phyloP scores from a whole-genome alignment of 2,329 filamentous ascomycete species.

The Talaromyces piceae region DNA sequence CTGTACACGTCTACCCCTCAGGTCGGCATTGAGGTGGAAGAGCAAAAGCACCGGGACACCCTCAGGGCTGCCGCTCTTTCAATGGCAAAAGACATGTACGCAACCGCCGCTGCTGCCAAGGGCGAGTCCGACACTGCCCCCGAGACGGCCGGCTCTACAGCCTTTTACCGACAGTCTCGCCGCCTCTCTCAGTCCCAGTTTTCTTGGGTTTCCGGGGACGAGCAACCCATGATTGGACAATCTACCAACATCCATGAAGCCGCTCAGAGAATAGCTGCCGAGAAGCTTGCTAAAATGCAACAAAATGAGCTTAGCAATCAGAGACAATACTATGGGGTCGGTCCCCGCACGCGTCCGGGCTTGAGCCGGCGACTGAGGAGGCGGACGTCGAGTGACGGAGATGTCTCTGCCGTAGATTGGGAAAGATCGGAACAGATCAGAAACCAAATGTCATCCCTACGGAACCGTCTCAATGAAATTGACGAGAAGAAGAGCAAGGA shows the following conservation, averaged over 20 bases:
- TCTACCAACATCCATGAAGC: conserved; percentile 63
- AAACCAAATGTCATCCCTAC: conserved; percentile 72
- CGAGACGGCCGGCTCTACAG: conserved; percentile 18
- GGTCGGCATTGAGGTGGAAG: conserved; percentile 63
- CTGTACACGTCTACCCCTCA: conserved; percentile 74
- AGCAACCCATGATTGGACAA: conserved; percentile 16
- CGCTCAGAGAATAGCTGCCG: conserved; percentile 77
- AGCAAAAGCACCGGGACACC: conserved; percentile 63
- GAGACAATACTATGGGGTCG: conserved; percentile 64
- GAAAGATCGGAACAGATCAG: conserved; percentile 65
- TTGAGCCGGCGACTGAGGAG: conserved; percentile 52
- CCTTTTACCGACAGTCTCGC: conserved; percentile 29
- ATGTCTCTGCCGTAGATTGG: conserved; percentile 54
- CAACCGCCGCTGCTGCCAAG: conserved; percentile 42
- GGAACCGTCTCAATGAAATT: conserved; percentile 58
- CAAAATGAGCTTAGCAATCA: conserved; percentile 62
- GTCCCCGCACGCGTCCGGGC: conserved; percentile 42
- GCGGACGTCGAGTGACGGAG: conserved; percentile 61
- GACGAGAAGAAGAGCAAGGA: conserved; percentile 68
- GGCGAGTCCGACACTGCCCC: conserved; percentile 14
- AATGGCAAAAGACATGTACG: conserved; percentile 86
- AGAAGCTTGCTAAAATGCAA: conserved; percentile 73
- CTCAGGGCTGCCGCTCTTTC: conserved; percentile 76
- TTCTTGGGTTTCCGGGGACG: conserved; percentile 20
- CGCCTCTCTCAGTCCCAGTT: conserved; percentile 23